These are phyloP conservation scores for Pythium folliculosum DNA, from an alignment of 352 stramenopile species.

Conservation along the genomic window DNA sequence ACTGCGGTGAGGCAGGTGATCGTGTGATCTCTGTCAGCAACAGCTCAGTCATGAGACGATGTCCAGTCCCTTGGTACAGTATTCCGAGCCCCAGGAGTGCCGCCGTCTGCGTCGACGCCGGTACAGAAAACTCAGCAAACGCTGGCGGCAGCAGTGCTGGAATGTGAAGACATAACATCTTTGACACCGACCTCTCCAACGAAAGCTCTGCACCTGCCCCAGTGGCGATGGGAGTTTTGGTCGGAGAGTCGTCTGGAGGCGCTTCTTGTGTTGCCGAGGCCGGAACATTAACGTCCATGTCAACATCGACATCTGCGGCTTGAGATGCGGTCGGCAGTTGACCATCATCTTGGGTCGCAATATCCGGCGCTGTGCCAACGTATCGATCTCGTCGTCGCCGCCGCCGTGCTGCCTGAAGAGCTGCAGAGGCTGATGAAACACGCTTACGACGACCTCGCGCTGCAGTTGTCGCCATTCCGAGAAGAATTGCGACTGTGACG, in stretches of 20 bases:
- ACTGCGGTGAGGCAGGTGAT: conserved; percentile 73
- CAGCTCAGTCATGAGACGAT: conserved; percentile 98
- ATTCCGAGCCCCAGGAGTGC: conserved; percentile 96
- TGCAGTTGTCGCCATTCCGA: conserved; percentile 96
- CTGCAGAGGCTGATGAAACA: conserved; percentile 5
- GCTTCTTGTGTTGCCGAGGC: conserved; percentile 16
- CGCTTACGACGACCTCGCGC: conserved; percentile 76
- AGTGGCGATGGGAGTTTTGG: conserved; percentile 36
- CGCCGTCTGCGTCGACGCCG: conserved; percentile 93
- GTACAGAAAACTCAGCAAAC: conserved; percentile 96
- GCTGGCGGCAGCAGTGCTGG: conserved; percentile 93
- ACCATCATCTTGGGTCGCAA: conserved; percentile 26
- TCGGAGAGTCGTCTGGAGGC: conserved; percentile 8
- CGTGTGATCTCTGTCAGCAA: conserved; percentile 96
- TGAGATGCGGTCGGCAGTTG: conserved; percentile 22
- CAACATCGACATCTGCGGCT: conserved; percentile 12
- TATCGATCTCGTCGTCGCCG: conserved; percentile 9
- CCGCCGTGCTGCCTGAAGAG: conserved; percentile 16
- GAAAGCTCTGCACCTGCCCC: conserved; percentile 58
- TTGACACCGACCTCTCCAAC: conserved; percentile 91
- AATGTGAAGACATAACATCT: conserved; percentile 99
- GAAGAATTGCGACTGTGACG: conserved; percentile 95
- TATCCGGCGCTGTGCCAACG: conserved; percentile 10
- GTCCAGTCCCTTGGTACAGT: conserved; percentile 94
- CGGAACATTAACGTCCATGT: conserved; percentile 21